Evolutionary conservation across 192 early-diverging fungal genomes (phyloP).

Genomic region (Coemansia biformis): DNA sequence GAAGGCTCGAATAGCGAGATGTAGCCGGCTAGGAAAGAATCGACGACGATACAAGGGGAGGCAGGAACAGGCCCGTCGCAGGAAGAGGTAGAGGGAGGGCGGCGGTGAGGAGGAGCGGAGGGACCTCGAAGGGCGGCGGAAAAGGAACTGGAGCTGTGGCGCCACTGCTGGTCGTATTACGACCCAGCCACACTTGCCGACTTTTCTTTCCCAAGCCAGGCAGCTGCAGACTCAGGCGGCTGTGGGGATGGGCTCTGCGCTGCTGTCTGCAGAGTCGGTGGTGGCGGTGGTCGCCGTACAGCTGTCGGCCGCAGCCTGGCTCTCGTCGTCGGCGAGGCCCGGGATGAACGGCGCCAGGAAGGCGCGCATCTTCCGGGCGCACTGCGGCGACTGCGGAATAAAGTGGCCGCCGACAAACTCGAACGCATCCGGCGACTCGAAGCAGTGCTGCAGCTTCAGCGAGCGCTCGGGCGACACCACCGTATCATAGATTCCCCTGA

Average conservation of each 20-base stretch:
- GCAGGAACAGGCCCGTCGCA: no score
- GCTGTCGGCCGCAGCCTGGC: not conserved
- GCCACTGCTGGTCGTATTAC: not conserved
- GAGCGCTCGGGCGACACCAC: constrained; percentile 25
- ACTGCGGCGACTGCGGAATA: constrained; percentile 38
- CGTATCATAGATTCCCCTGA: constrained; percentile 36
- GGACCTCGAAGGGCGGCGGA: no score
- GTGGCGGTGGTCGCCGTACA: not conserved
- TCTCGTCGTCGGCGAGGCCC: constrained; percentile 3
- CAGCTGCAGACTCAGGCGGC: not conserved
- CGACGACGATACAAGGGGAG: no score
- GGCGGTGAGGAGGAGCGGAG: no score
- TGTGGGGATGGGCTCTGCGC: not conserved
- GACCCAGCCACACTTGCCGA: no score
- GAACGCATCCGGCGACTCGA: constrained; percentile 24
- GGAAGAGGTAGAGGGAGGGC: no score
- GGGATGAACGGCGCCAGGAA: constrained; percentile 35
- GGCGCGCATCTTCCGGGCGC: constrained; percentile 16
- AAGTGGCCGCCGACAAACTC: constrained; percentile 49
- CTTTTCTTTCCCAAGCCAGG: no score
- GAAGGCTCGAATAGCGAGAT: no score
- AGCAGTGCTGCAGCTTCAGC: constrained; percentile 8
- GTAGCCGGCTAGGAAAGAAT: no score
- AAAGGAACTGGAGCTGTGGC: not conserved
- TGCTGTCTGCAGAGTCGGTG: not conserved